Evolutionary conservation across 176 grass and related monocot genomes (phyloP), one percentile per base, ranked within the genome.

Genomic region (Miscanthus lutarioriparius): DNA sequence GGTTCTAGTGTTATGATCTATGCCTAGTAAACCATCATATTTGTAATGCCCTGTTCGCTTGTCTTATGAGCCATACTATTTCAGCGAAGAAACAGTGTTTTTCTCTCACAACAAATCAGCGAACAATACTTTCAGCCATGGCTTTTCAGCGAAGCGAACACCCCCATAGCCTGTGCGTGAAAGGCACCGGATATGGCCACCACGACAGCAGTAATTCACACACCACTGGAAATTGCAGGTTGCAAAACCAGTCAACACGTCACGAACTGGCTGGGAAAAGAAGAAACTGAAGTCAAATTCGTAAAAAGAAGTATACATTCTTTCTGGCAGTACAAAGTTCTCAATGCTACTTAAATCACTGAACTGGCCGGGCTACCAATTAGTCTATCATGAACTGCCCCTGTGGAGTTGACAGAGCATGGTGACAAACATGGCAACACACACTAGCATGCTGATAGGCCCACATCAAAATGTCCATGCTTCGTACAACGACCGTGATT

Each of bases 271-370:
- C 36, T 37, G 36, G 36, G 35, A 36, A 36, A 69, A 7, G 4
- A 27, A 66, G 64, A 54, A 19, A 28, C 1, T 11, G 4, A 20
- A 33, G 28, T 20, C 17, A 2, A 41, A 74, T 54, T 32, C 58
- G 3, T 54, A 22, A 23, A 66, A 73, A 16, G 15, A 26, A 82
- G 6, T 33, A 13, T 11, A n/a, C 10, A 11, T 69, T 77, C 67
- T 49, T 78, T 39, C 32, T 37, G 17, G n/a, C 22, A 53, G 10
- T 71, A 78, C 72, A 77, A 48, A 32, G 54, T 78, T 56, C 54
- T 61, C 32, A 59, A 41, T 14, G 48, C 65, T 77, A 72, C 76
- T 84, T 37, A n/a, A 41, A 88, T 28, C 56, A 44, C 40, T 40
- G 23, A 13, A 36, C 40, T 12, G 7, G 3, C 22, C 20, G 28